These are phyloP conservation scores for Metschnikowia similis DNA, from an alignment of 805 yeast genomes.

Conservation along the genomic window DNA sequence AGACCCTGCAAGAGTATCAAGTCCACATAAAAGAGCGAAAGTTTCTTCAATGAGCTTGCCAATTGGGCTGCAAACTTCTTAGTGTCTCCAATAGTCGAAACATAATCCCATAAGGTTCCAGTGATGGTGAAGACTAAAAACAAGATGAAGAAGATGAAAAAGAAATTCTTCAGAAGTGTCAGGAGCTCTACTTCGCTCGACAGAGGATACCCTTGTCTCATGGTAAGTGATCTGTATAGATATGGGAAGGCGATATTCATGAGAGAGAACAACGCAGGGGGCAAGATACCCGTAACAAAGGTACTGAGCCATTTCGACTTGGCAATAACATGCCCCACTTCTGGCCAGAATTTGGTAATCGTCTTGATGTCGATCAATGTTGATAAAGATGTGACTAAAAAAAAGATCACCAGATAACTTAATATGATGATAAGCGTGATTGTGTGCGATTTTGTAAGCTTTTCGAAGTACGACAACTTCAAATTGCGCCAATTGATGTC, in stretches of 20 bases:
- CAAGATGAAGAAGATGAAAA: conserved; percentile 57
- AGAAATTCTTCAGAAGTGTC: conserved; percentile 54
- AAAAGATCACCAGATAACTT: conserved; percentile 48
- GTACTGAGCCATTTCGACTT: conserved; percentile 50
- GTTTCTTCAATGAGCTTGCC: conserved; percentile 48
- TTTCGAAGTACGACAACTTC: conserved; percentile 35
- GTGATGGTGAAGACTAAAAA: conserved; percentile 59
- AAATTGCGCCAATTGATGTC: conserved; percentile 46
- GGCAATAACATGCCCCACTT: conserved; percentile 48
- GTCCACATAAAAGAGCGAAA: conserved; percentile 53
- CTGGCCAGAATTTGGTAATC: conserved; percentile 56
- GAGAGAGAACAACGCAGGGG: conserved; percentile 55
- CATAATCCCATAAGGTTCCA: conserved; percentile 58
- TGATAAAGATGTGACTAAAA: conserved; percentile 54
- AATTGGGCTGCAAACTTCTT: conserved; percentile 54
- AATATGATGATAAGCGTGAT: conserved; percentile 43
- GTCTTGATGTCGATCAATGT: conserved; percentile 54
- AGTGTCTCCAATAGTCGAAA: conserved; percentile 54
- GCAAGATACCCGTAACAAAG: conserved; percentile 57
- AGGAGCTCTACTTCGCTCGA: conserved; percentile 58
- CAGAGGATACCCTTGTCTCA: conserved; percentile 50
- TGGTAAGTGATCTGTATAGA: conserved; percentile 48
- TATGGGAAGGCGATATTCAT: conserved; percentile 53
- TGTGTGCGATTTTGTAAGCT: conserved; percentile 35
- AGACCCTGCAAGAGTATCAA: conserved; percentile 68